Evolutionary conservation across 1,284 basidiomycete genomes (phyloP), one percentile per base, ranked within the genome.

Genomic region (Cryptococcus jaspeensis): DNA sequence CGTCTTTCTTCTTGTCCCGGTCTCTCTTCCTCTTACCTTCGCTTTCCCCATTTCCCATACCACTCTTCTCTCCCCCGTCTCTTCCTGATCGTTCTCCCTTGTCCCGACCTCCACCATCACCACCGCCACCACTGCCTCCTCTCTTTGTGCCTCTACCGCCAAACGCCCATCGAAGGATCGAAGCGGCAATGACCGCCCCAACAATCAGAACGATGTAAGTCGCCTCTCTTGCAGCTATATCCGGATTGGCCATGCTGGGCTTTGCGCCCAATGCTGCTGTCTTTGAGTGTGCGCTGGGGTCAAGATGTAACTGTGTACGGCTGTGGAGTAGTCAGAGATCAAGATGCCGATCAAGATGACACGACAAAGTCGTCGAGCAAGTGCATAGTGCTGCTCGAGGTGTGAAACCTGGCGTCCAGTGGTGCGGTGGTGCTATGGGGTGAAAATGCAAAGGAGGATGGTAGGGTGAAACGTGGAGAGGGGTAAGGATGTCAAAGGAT

Each of bases 181-280:
- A 48, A 20, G 41, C 46, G 15, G 53, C 13, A 36, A 50, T 35
- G 11, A 56, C 9, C 6, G 50, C 23, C 8, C 20, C 50, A 15
- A 50, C 39, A 13, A 56, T 12, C 5, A 56, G 25, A 12, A 60
- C 49, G 35, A 56, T 38, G 43, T 36, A 48, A 28, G 53, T 46
- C 16, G 59, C 59, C 47, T 60, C 59, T 37, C 47, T 22, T 11
- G 50, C 55, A 23, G 59, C 59, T 36, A 37, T 44, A 22, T 56
- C 47, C 11, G 55, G 55, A 23, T 25, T 46, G 15, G 47, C 39
- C 59, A 60, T 60, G 35, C 25, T 56, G 53, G 9, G 15, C 42
- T 28, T 28, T 5, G 5, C 48, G 28, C n/a, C n/a, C n/a, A n/a
- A n/a, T n/a, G n/a, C n/a, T n/a, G n/a, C n/a, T n/a, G n/a, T n/a